Evolutionary conservation across 2,329 filamentous ascomycete species (phyloP).

Genomic region (Penicillium sp.): DNA sequence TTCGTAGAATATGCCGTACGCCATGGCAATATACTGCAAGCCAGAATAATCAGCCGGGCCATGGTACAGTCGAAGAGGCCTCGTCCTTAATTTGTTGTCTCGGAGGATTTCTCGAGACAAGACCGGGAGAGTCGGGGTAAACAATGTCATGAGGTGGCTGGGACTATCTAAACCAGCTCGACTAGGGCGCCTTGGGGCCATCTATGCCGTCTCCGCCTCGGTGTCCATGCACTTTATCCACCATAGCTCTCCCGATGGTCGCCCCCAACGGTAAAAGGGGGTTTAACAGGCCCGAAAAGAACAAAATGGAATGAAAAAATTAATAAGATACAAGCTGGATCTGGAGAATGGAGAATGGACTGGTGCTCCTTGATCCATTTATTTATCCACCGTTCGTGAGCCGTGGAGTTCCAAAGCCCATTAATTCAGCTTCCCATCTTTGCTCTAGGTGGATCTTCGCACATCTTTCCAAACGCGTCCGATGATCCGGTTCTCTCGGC

Average conservation of each 20-base stretch:
- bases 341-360: neutral
- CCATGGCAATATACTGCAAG: neutral
- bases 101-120: conserved; percentile 1
- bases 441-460: neutral
- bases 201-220: neutral
- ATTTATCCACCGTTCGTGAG: conserved; percentile 13
- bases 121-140: neutral
- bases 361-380: neutral
- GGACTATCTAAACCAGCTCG: conserved; percentile 4
- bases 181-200: neutral
- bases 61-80: neutral
- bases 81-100: neutral
- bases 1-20: neutral
- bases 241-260: neutral
- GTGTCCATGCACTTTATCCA: neutral
- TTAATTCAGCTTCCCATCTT: conserved; percentile 5
- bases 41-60: neutral
- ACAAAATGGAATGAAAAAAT: neutral
- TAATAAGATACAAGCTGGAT: neutral
- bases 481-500: neutral
- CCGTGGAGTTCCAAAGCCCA: neutral
- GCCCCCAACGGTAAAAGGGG: neutral
- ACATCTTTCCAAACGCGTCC: neutral
- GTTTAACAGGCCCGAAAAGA: neutral
- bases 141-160: conserved; percentile 2